Base-by-base conservation (phyloP, 106 monocot species). In the Acorus gramineus region DNA sequence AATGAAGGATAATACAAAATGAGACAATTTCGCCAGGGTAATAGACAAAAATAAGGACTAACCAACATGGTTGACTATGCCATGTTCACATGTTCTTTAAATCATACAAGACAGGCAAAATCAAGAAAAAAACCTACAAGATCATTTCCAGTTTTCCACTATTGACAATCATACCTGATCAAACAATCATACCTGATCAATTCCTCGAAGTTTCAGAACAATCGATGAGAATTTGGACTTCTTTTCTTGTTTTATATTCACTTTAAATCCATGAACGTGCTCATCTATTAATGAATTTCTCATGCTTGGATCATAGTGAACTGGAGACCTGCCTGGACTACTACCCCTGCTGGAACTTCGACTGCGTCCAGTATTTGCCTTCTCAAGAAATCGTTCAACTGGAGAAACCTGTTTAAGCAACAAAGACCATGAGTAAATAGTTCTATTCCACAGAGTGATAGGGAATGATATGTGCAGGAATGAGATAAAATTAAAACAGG, bases 131-230 rank as follows among this genome's bases (percentile, higher is more conserved):
- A 28, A 28, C 28, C 28, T 28, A 5, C 7, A 58, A 57, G 49
- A 11, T 47, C 10, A 56, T 6, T 2, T 13, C 8, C n/a, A 53
- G 3, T 47, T 6, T 44, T 44, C 44, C 56, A 42, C 8, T 14
- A 3, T 4, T 5, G 9, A 14, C 7, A 44, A 8, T 6, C 12
- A 14, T 11, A 68, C 55, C 14, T 56, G 45, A 56, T 11, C n/a
- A n/a, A n/a, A n/a, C n/a, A n/a, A n/a, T n/a, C n/a, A n/a, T 82
- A 98, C 96, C 96, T 98, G 87, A 50, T 98, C 96, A 63, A 92
- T 83, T 59, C 96, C 96, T 61, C 96, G 82, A 74, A 98, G 81
- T 77, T 98, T 98, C 59, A 82, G 66, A 11, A 98, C 92, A 64
- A 98, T 91, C 3, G 85, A 83, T 28, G 96, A 98, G 46, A 98